Conservation (phyloP, 257 asterid genomes). For the Coffea eugenioides region DNA sequence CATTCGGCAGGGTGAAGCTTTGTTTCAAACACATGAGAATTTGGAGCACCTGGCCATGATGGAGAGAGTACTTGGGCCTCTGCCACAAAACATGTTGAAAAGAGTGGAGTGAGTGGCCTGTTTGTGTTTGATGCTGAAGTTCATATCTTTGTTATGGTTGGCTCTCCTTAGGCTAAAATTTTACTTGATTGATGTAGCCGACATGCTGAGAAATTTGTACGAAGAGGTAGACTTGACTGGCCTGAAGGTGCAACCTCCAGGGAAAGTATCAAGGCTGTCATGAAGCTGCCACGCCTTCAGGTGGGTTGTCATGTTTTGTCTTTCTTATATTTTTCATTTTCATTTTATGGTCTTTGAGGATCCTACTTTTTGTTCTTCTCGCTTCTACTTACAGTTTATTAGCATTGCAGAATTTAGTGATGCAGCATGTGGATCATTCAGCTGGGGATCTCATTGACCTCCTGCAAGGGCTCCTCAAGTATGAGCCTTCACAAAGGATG, state of each 20-base stretch:
- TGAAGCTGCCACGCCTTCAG: conserved; percentile 53
- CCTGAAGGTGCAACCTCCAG: conserved; percentile 57
- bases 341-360: not conserved
- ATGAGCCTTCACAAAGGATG: conserved; percentile 41
- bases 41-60: conserved; percentile 57
- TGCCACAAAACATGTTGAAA: conserved; percentile 43
- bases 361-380: not conserved
- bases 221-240: conserved; percentile 53
- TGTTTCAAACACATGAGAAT: conserved; percentile 54
- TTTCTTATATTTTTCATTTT: not conserved
- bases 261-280: conserved; percentile 48
- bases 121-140: not conserved
- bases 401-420: conserved; percentile 43
- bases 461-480: conserved; percentile 46
- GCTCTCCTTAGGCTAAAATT: not conserved
- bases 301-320: conserved; percentile 13
- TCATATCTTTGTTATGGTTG: conserved; percentile 1
- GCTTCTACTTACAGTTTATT: too few relatives aligned
- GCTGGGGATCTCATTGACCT: conserved; percentile 53
- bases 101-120: conserved; percentile 42
- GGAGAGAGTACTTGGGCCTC: conserved; percentile 53
- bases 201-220: conserved; percentile 49
- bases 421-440: conserved; percentile 54
- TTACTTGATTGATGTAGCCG: conserved; percentile 31
- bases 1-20: conserved; percentile 48